A percentile compares a stretch with the other conserved stretches of the same genome.
Conservation (phyloP, 306 rosid genomes). For the Castanea sativa region DNA sequence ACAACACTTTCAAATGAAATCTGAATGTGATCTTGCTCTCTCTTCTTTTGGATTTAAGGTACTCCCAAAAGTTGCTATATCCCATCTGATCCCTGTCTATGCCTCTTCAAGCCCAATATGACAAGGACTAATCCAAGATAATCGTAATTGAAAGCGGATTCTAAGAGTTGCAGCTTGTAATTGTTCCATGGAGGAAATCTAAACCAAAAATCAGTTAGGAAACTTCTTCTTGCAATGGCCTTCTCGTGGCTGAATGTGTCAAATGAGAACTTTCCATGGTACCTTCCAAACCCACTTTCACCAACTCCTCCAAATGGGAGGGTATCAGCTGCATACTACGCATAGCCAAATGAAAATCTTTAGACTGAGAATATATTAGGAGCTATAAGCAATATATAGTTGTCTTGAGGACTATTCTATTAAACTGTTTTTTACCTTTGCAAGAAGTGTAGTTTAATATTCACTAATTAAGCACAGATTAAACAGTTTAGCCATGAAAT, state of each 20-base stretch:
- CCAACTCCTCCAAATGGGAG: slow-evolving; percentile 89
- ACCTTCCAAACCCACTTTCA: slow-evolving; percentile 66
- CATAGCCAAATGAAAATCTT: background rate
- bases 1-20: no score
- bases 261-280: slow-evolving; percentile 82
- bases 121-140: slow-evolving; percentile 48
- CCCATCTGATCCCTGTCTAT: slow-evolving; percentile 11
- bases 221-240: slow-evolving; percentile 53
- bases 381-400: background rate
- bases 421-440: background rate
- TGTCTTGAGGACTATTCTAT: background rate
- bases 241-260: slow-evolving; percentile 66
- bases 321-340: slow-evolving; percentile 58
- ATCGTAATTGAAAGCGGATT: slow-evolving; percentile 43
- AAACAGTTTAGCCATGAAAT: no score
- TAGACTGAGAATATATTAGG: background rate
- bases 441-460: no score
- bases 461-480: background rate
- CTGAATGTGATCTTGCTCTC: background rate
- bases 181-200: slow-evolving; percentile 78
- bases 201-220: slow-evolving; percentile 62
- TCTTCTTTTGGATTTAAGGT: background rate
- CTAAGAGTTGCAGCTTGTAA: slow-evolving; percentile 54
- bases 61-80: no score
- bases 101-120: slow-evolving; percentile 49